These are phyloP conservation scores for Lasiosphaeria hispida DNA, from an alignment of 495 filamentous ascomycete genomes.

Conservation along the genomic window DNA sequence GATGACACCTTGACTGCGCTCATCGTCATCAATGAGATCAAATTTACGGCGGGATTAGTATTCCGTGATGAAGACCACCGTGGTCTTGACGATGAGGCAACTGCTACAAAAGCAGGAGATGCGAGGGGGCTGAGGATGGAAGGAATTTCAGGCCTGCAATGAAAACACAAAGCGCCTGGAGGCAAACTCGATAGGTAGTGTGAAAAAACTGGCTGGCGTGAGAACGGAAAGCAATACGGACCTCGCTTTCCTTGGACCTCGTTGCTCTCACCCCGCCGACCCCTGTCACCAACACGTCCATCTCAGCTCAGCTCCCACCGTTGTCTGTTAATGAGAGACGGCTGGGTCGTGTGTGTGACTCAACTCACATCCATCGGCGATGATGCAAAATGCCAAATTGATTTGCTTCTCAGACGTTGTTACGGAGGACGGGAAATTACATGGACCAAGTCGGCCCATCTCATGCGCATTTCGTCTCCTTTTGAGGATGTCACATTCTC, in stretches of 20 bases:
- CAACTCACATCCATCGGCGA: slow-evolving; percentile 12
- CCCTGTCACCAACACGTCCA: slow-evolving; percentile 11
- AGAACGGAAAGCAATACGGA: no score
- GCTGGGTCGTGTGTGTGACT: slow-evolving; percentile 12
- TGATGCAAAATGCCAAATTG: not conserved
- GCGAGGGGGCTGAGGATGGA: no score
- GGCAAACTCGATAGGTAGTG: no score
- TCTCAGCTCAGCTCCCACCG: slow-evolving; percentile 15
- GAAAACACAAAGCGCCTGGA: no score
- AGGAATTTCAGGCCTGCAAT: no score
- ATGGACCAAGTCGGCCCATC: not conserved
- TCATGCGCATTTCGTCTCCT: not conserved
- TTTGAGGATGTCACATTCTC: not conserved
- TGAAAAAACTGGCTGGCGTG: no score
- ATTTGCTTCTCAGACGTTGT: not conserved
- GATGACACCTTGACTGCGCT: no score
- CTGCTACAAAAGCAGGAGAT: no score
- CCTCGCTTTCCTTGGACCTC: not conserved
- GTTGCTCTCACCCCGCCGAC: not conserved
- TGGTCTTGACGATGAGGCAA: no score
- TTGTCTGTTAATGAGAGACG: slow-evolving; percentile 9
- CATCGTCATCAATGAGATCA: no score
- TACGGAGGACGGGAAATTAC: not conserved
- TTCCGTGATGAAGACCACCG: no score
- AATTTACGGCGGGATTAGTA: no score